Base-by-base conservation (phyloP, 306 rosid genomes). In the Pyrus pyrifolia region DNA sequence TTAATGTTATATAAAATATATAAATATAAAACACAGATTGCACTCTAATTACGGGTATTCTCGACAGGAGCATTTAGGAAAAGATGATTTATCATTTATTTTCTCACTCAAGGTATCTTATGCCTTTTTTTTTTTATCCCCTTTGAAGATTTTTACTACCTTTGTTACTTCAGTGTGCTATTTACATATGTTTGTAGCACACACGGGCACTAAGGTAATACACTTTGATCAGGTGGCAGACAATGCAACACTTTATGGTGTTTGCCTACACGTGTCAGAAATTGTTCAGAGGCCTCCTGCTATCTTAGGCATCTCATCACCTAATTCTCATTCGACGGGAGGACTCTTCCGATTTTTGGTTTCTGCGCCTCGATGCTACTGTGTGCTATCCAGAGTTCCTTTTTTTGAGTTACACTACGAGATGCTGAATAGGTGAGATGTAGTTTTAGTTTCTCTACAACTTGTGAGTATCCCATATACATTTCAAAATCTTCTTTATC, bases 321-420 rank as follows among this genome's bases (percentile, higher is more conserved):
- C 93, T 68, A 71, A 58, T 84, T 82, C 91, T 84, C 85, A 66
- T 76, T 78, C 91, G 66, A 68, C 91, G 40, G 85, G 85, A 81
- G 44, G 77, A 67, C 80, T 78, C 92, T 85, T 87, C 81, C 97
- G 96, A 23, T 92, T 90, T 89, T 82, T 95, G 87, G 98, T 92
- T 86, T 89, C 98, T 70, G 98, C 93, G 44, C 96, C 97, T 69
- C 98, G 98, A 69, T 95, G 98, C 82, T 95, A 95, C 83, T 95
- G 98, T 86, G 82, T 92, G 70, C 85, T 95, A 71, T 89, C 98
- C 6, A 92, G 87, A 82, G 85, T 82, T 85, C 97, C 98, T 70
- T 95, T 90, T 89, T 92, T 95, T 75, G 96, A 90, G 84, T 87
- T 90, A 82, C 98, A 95, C 80, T 95, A 84, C 60, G 97, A 90